phyloP scores from a whole-genome alignment of 129 eudicot genomes.

The Flaveria sonorensis region DNA sequence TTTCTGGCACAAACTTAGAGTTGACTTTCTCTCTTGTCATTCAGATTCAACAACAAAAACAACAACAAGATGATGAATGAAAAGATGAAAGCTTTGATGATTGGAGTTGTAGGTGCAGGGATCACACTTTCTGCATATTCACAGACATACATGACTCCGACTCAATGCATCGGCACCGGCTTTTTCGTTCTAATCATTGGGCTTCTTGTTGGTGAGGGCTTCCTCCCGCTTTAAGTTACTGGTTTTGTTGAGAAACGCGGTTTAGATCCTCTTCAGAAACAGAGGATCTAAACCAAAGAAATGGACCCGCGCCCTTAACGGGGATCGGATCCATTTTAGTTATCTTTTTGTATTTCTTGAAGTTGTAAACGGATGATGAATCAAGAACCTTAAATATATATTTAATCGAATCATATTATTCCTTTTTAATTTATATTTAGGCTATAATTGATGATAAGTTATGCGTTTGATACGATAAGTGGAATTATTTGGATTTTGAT shows the following conservation, averaged over 20 bases:
- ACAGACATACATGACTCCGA: conserved; percentile 62
- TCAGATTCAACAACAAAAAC: background rate
- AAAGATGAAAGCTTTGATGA: conserved; percentile 61
- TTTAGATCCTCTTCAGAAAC: background rate
- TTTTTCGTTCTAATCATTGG: conserved; percentile 66
- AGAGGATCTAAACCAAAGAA: conserved; percentile 8
- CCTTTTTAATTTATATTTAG: no score
- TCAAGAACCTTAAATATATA: conserved; percentile 1
- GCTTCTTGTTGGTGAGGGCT: conserved; percentile 86
- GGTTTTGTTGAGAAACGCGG: background rate
- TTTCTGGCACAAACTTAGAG: conserved; percentile 23
- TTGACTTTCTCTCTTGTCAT: conserved; percentile 28
- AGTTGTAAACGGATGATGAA: no score
- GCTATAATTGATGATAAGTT: no score
- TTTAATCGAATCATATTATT: no score
- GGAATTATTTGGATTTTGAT: no score
- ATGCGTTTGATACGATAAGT: no score
- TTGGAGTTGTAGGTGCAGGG: conserved; percentile 77
- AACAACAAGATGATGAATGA: conserved; percentile 52
- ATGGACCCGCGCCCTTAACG: background rate
- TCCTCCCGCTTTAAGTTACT: conserved; percentile 53
- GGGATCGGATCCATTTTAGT: no score
- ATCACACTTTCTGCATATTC: conserved; percentile 86
- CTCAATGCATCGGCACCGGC: conserved; percentile 67
- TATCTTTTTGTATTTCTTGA: no score